Evolutionary conservation across 1,284 basidiomycete species (phyloP).

Genomic region (Cutaneotrichosporon sp.): DNA sequence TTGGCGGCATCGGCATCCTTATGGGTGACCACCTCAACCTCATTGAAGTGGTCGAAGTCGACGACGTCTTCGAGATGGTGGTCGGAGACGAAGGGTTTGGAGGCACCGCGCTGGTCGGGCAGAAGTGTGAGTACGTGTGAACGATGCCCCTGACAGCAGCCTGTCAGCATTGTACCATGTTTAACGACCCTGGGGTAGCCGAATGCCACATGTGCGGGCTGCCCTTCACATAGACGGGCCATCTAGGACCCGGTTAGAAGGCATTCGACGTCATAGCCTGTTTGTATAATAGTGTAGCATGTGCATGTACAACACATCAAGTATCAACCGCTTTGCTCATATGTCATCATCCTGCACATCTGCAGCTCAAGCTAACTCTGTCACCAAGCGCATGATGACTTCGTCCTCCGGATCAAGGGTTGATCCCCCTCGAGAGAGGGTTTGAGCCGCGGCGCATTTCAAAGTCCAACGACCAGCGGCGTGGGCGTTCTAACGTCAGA

Average conservation of each 20-base stretch:
- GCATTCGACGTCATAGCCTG: background rate
- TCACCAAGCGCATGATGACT: background rate
- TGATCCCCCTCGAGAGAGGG: conserved; percentile 1
- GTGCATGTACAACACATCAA: background rate
- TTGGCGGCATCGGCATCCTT: conserved; percentile 33
- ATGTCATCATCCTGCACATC: background rate
- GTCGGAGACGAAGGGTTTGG: conserved; percentile 41
- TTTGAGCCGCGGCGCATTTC: background rate
- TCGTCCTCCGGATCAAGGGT: background rate
- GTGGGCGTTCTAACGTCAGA: background rate
- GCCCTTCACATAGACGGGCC: background rate
- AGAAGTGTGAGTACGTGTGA: conserved; percentile 30
- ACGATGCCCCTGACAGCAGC: conserved; percentile 20
- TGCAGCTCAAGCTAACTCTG: background rate
- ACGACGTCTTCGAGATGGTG: conserved; percentile 29
- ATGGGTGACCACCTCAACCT: conserved; percentile 30
- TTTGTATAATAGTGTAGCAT: background rate
- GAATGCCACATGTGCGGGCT: conserved; percentile 29
- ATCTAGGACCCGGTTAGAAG: background rate
- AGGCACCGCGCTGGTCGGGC: conserved; percentile 38
- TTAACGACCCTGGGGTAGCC: conserved; percentile 28
- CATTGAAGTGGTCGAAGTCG: conserved; percentile 28
- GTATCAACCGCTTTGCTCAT: background rate
- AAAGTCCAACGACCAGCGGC: background rate
- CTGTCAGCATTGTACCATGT: conserved; percentile 34